Conservation (phyloP, 164 flowering plant species). For the Santalum album region DNA sequence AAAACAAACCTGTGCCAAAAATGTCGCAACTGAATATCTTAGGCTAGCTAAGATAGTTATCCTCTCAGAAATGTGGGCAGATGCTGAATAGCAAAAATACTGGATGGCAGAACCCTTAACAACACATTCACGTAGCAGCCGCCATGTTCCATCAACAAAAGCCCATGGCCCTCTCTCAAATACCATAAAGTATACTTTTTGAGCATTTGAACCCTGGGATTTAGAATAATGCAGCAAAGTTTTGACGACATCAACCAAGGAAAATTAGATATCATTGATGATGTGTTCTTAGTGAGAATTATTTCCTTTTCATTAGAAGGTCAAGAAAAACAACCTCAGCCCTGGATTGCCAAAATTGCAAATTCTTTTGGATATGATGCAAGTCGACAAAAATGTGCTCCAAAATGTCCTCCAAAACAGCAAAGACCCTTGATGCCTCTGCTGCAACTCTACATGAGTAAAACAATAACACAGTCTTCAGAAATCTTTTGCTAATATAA, state of each 20-base stretch:
- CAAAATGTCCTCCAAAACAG: conserved; percentile 62
- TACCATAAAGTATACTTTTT: conserved; percentile 66
- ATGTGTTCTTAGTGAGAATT: background rate
- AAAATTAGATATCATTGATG: background rate
- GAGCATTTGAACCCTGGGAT: conserved; percentile 55
- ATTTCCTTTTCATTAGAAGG: background rate
- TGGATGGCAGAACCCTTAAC: conserved; percentile 44
- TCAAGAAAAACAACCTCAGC: conserved; percentile 56
- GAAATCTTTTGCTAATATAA: too few relatives aligned
- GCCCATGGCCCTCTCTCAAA: conserved; percentile 86
- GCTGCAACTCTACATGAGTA: conserved; percentile 24
- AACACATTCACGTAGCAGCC: conserved; percentile 36
- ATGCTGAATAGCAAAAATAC: conserved; percentile 45
- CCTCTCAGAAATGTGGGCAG: conserved; percentile 57
- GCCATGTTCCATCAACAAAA: conserved; percentile 48
- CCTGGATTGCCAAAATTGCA: conserved; percentile 73
- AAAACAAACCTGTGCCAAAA: conserved; percentile 70
- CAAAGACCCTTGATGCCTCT: conserved; percentile 36
- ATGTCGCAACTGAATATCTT: conserved; percentile 53
- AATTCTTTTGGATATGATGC: conserved; percentile 68
- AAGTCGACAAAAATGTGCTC: conserved; percentile 43
- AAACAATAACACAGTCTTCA: background rate
- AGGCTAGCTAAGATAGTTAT: conserved; percentile 47
- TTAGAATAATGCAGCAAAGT: background rate
- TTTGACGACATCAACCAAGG: background rate